These are phyloP conservation scores for Penicillium turbatum DNA, from an alignment of 495 filamentous ascomycete species.

Conservation along the genomic window DNA sequence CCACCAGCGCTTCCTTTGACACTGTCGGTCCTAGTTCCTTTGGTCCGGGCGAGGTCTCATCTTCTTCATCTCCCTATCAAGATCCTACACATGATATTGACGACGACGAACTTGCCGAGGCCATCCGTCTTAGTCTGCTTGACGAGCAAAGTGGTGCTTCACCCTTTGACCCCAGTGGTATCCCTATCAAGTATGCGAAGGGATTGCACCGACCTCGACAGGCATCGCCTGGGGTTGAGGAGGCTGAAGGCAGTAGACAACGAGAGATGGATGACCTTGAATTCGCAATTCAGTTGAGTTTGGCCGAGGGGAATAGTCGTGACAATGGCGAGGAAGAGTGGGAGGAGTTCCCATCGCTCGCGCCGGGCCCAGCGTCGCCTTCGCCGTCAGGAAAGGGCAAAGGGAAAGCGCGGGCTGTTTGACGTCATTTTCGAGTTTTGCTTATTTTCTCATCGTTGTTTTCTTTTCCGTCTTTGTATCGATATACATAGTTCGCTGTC, in stretches of 20 bases:
- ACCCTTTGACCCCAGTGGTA: constrained; percentile 30
- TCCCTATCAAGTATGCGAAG: constrained; percentile 52
- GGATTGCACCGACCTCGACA: constrained; percentile 14
- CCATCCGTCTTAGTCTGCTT: constrained; percentile 71
- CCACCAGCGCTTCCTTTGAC: constrained; percentile 42
- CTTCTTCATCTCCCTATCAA: constrained; percentile 39
- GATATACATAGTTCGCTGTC: too few species aligned
- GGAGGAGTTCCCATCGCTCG: constrained; percentile 58
- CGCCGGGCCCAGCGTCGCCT: constrained; percentile 38
- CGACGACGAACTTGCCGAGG: constrained; percentile 74
- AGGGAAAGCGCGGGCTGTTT: constrained; percentile 46
- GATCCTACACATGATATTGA: constrained; percentile 51
- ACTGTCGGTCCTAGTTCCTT: constrained; percentile 44
- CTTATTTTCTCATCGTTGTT: not conserved
- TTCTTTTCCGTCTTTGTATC: not conserved
- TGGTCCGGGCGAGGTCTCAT: constrained; percentile 44
- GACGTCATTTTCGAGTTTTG: constrained; percentile 6
- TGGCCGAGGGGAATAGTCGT: constrained; percentile 69
- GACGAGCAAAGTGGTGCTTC: constrained; percentile 35
- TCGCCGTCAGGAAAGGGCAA: constrained; percentile 39
- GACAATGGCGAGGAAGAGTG: constrained; percentile 27
- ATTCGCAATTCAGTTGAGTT: constrained; percentile 76
- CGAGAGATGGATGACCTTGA: constrained; percentile 72
- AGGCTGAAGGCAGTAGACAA: constrained; percentile 35
- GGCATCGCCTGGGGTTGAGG: constrained; percentile 21